Base-by-base conservation (phyloP, 1,139 yeast species). In the Debaryomyces sp. region DNA sequence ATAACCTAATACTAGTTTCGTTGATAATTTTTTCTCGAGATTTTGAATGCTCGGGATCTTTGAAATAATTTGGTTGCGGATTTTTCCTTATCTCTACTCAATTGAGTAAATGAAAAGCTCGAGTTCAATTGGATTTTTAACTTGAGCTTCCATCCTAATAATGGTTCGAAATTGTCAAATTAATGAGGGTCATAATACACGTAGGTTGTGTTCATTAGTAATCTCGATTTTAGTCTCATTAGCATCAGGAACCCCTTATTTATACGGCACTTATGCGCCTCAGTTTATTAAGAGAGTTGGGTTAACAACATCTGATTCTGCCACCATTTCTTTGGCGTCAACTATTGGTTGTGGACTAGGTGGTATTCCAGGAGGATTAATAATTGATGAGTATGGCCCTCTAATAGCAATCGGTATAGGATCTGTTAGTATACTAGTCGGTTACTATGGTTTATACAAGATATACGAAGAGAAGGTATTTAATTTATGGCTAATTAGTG, bases 241-340 rank as follows among this genome's bases (percentile, higher is more conserved):
- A 42, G 79, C 75, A 1, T 63, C 90, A 2, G 92, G 94, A 0
- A 85, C 92, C 1, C 88, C 89, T 0, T 87, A 86, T 59, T 68
- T 85, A 21, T 87, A 83, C 60, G 88, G 92, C 1, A 81, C 82
- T 12, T 87, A 83, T 61, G 82, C 89, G 2, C 92, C 92, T 1
- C 91, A 87, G 60, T 67, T 87, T 53, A 75, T 85, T 30, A 70
- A 73, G 35, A 69, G 75, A 53, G 80, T 87, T 33, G 78, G 82
- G 0, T 71, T 87, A 30, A 77, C 85, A 0, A 78, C 87, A 0
- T 71, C 81, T 0, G 82, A 81, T 53, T 80, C 90, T 6, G 88
- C 90, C 2, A 77, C 80, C 15, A 73, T 87, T 5, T 81, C 92
- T 0, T 67, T 86, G 36, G 81, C 87, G 0, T 68, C 84, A 18